Percentiles rank a stretch among this genome's conserved stretches.
Evolutionary conservation across 305 asterid genomes (phyloP).

Genomic region (Solanum hybrid): DNA sequence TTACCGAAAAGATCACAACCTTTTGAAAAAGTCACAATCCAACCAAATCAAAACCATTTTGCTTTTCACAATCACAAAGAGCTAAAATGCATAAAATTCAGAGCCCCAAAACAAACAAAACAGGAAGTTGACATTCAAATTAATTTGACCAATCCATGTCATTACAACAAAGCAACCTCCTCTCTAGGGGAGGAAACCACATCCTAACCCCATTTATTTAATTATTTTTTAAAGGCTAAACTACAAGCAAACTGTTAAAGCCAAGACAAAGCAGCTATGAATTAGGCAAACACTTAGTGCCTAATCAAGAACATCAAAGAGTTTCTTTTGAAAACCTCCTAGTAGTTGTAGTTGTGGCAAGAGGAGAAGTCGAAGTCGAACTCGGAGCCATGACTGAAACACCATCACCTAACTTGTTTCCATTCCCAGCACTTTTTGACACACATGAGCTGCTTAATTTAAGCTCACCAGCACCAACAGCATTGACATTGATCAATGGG

Average conservation of each 20-base stretch:
- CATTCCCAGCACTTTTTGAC: background rate
- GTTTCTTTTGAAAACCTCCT: conserved; percentile 5
- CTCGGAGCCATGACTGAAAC: background rate
- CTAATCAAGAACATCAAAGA: background rate
- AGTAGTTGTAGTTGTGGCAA: too few relatives aligned
- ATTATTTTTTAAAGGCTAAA: background rate
- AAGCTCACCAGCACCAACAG: background rate
- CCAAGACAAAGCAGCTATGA: background rate
- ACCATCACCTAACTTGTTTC: conserved; percentile 2
- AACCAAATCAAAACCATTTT: background rate
- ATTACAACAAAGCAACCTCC: too few relatives aligned
- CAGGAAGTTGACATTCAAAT: too few relatives aligned
- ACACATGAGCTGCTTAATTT: background rate
- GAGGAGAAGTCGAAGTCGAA: too few relatives aligned
- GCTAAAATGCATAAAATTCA: background rate
- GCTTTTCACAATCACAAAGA: background rate
- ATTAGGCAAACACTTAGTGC: background rate
- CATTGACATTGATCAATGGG: conserved; percentile 36
- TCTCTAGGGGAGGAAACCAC: background rate
- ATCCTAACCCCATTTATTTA: background rate
- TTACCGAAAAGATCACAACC: too few relatives aligned
- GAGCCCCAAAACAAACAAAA: background rate
- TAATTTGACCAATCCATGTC: too few relatives aligned
- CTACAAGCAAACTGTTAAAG: background rate
- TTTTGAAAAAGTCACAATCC: background rate